Evolutionary conservation across 176 grass and related monocot species (phyloP).

Genomic region (Lolium multiflorum): DNA sequence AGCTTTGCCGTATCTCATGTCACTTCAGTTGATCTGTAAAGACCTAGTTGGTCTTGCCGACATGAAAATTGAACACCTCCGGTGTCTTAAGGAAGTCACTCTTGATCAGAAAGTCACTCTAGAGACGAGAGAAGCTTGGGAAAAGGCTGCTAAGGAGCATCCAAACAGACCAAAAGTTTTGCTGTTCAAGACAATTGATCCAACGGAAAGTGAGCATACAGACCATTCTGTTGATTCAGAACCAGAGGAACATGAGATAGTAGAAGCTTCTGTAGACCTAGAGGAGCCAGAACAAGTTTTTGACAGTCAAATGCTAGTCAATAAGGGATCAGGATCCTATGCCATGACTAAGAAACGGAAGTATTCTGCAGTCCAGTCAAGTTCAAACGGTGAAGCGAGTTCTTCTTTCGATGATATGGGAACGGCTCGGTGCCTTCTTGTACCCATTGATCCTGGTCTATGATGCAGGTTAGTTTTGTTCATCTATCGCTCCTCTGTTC

Average conservation of each 20-base stretch:
- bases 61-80: neutral
- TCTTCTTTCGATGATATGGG: neutral
- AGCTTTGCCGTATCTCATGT: neutral
- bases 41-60: neutral
- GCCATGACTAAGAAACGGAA: neutral
- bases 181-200: neutral
- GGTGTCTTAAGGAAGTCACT: neutral
- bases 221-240: neutral
- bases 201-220: neutral
- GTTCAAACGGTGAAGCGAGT: neutral
- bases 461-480: conserved; percentile 1
- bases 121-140: neutral
- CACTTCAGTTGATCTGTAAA: conserved; percentile 28
- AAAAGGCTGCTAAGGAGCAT: neutral
- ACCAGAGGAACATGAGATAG: neutral
- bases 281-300: neutral
- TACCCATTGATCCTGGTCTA: neutral
- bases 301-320: neutral
- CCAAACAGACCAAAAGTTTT: neutral
- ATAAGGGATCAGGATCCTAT: neutral
- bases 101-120: conserved; percentile 14
- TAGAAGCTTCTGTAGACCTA: neutral
- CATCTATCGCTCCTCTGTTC: neutral
- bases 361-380: neutral
- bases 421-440: neutral